Base-by-base conservation (phyloP, 768 basidiomycete genomes). In the Termitomyces heimii region DNA sequence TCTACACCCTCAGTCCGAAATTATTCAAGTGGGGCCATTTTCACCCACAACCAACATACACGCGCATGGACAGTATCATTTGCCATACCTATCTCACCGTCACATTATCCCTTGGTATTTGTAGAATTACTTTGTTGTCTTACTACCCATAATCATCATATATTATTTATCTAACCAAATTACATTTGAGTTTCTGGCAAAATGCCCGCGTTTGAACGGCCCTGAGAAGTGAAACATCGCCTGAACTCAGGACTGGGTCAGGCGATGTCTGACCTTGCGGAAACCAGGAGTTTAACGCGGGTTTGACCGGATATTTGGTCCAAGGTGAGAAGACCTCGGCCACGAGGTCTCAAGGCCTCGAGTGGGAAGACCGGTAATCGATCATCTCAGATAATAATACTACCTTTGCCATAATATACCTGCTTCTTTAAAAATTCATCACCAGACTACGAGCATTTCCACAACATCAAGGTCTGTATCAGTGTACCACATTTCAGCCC, bases 61-160 rank as follows among this genome's bases (percentile, higher is more conserved):
- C 55, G 35, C 37, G 37, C 51, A 52, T 45, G 49, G 49, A 40
- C 49, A 26, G 32, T 45, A 61, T 59, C 50, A 51, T 58, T 54
- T 42, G 24, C 42, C 46, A 51, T 44, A 46, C 50, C 42, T 54
- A 53, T 43, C 31, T 20, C 55, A 46, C 49, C 53, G 26, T 28
- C 35, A 45, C 47, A 55, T 48, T 52, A 54, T 47, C 46, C 26
- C 37, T 51, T 35, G 49, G 22, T 62, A 60, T 46, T 60, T 58
- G 60, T 63, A 63, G 50, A 60, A 56, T 51, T 46, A 54, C 24
- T 51, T 31, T 57, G 55, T 59, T 61, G 57, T 63, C 47, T 51
- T 28, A 58, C 46, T 40, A 52, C 51, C 43, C 37, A 47, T 60
- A 60, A 63, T 63, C 47, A 53, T 31, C 52, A 57, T 56, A 42